These are phyloP conservation scores for Skeletonema potamos DNA, from an alignment of 108 stramenopile genomes.

Conservation along the genomic window DNA sequence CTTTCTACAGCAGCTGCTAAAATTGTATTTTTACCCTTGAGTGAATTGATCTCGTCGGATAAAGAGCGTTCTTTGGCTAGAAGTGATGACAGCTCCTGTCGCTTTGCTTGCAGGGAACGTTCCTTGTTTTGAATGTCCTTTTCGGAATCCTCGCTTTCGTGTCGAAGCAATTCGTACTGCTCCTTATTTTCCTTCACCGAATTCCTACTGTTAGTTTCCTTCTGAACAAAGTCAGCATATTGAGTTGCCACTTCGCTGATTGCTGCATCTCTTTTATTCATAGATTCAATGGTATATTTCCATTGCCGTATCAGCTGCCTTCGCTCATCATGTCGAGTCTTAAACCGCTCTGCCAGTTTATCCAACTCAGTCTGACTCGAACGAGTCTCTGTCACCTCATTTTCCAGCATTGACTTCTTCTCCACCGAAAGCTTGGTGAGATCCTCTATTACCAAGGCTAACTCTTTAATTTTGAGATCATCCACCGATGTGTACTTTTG, in stretches of 20 bases:
- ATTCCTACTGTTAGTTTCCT: conserved; percentile 23
- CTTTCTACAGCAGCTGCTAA: conserved; percentile 44
- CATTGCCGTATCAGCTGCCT: conserved; percentile 74
- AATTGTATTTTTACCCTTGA: conserved; percentile 64
- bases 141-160: conserved; percentile 60
- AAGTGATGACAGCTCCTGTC: conserved; percentile 50
- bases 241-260: conserved; percentile 52
- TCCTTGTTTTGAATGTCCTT: conserved; percentile 48
- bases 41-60: conserved; percentile 66
- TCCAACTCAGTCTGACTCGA: conserved; percentile 73
- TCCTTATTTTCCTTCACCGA: conserved; percentile 32
- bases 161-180: conserved; percentile 37
- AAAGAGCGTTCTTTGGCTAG: conserved; percentile 47
- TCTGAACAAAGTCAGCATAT: conserved; percentile 27
- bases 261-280: conserved; percentile 72
- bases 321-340: conserved; percentile 72
- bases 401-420: conserved; percentile 53
- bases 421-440: conserved; percentile 49
- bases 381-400: conserved; percentile 62
- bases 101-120: conserved; percentile 55
- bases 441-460: conserved; percentile 63
- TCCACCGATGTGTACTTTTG: conserved; percentile 80
- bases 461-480: conserved; percentile 74
- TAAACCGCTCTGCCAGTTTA: conserved; percentile 60
- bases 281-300: conserved; percentile 76